A percentile compares a stretch with the other conserved stretches of the same genome.
These are phyloP conservation scores for Globisporangium okanoganense DNA, from an alignment of 352 stramenopile genomes.

Conservation along the genomic window DNA sequence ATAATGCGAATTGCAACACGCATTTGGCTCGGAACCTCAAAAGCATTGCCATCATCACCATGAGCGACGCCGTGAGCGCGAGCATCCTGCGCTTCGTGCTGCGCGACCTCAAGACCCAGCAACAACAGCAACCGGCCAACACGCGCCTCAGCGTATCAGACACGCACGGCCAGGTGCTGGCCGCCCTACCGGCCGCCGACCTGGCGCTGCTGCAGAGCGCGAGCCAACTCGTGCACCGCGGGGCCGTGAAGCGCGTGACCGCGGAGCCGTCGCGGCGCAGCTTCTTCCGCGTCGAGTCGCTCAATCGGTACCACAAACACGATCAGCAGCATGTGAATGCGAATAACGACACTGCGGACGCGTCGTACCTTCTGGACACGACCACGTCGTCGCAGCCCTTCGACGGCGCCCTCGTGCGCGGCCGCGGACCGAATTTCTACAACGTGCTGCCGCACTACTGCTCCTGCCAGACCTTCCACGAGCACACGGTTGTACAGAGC, in stretches of 20 bases:
- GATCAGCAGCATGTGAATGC: not conserved
- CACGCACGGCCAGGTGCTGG: conserved; percentile 46
- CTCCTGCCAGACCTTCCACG: conserved; percentile 52
- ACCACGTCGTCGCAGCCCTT: conserved; percentile 44
- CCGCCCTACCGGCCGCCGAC: conserved; percentile 30
- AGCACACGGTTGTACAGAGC: conserved; percentile 27
- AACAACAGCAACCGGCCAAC: not conserved
- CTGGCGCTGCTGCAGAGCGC: conserved; percentile 47
- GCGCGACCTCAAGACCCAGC: conserved; percentile 36
- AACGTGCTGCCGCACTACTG: conserved; percentile 73
- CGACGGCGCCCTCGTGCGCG: conserved; percentile 32
- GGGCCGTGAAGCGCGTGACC: conserved; percentile 40
- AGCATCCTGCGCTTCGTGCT: conserved; percentile 44
- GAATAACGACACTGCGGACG: not conserved
- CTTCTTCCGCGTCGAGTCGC: conserved; percentile 69
- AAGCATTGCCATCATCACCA: not conserved
- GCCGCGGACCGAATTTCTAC: conserved; percentile 59
- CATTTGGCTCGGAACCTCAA: too few species aligned
- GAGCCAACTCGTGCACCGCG: conserved; percentile 49
- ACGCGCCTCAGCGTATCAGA: conserved; percentile 22
- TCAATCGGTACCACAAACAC: conserved; percentile 47
- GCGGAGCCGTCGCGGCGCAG: conserved; percentile 37
- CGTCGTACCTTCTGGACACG: not conserved
- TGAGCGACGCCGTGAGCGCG: conserved; percentile 15
- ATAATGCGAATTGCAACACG: too few species aligned